Evolutionary conservation across 1,139 yeast genomes (phyloP).

Genomic region (Arxiozyma telluris): DNA sequence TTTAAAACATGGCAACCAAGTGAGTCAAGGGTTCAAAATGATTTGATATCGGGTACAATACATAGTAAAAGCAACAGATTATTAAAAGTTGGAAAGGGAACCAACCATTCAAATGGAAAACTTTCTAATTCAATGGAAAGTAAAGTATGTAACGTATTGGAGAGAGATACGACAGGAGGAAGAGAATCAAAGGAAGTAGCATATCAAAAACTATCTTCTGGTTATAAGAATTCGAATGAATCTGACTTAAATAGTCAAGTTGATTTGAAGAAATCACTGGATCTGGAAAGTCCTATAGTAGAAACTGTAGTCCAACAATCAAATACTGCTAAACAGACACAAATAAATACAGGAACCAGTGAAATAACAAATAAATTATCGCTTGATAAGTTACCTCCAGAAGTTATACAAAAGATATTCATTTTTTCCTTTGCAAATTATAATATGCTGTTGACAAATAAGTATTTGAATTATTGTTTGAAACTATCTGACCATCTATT

Average conservation of each 20-base stretch:
- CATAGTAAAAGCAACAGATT: not conserved
- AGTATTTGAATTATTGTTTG: constrained; percentile 9
- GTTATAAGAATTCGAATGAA: too few species aligned
- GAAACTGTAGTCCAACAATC: too few species aligned
- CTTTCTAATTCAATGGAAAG: not conserved
- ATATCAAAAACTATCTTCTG: not conserved
- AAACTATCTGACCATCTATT: constrained; percentile 6
- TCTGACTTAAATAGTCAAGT: not conserved
- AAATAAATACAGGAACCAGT: not conserved
- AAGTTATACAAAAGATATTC: constrained; percentile 17
- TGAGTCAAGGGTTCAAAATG: too few species aligned
- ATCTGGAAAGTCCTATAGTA: too few species aligned
- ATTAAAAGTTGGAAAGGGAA: too few species aligned
- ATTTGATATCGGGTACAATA: too few species aligned
- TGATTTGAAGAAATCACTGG: not conserved
- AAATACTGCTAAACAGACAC: not conserved
- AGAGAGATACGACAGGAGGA: not conserved
- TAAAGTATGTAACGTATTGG: not conserved
- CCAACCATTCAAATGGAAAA: not conserved
- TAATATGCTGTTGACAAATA: constrained; percentile 11
- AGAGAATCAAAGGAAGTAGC: not conserved
- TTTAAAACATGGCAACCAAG: not conserved
- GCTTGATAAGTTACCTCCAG: constrained; percentile 13
- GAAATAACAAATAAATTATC: not conserved
- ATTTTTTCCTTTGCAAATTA: constrained; percentile 11